Percentiles rank a stretch among this genome's conserved stretches.
These are phyloP conservation scores for Aphanoascus verrucosus DNA, from an alignment of 2,329 filamentous ascomycete species.

Conservation along the genomic window DNA sequence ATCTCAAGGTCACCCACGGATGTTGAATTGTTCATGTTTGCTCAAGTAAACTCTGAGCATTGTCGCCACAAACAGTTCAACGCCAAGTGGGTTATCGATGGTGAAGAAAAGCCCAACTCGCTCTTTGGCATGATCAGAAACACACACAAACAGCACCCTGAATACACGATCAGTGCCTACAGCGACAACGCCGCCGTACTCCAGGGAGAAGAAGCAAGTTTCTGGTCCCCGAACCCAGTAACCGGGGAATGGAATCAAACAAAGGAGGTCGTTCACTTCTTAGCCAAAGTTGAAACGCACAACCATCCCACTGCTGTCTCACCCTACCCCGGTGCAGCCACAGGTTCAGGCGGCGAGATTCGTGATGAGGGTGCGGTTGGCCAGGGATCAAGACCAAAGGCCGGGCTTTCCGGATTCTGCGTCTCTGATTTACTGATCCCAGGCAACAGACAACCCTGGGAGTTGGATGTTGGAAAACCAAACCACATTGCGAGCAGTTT, in stretches of 20 bases:
- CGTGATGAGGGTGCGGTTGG: constrained; percentile 92
- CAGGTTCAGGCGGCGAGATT: constrained; percentile 90
- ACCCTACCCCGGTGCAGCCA: constrained; percentile 84
- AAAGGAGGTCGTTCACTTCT: constrained; percentile 75
- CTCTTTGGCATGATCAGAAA: constrained; percentile 96
- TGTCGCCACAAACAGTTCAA: constrained; percentile 89
- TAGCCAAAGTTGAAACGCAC: constrained; percentile 95
- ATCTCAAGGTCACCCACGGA: constrained; percentile 61
- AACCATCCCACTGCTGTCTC: constrained; percentile 96
- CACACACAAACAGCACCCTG: constrained; percentile 67
- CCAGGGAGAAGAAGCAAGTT: constrained; percentile 57
- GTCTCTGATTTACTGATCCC: constrained; percentile 91
- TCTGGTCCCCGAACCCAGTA: constrained; percentile 79
- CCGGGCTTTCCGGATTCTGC: constrained; percentile 83
- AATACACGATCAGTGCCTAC: constrained; percentile 87
- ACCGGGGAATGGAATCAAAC: constrained; percentile 81
- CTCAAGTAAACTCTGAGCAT: constrained; percentile 97
- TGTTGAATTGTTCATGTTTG: constrained; percentile 98
- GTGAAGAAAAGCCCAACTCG: constrained; percentile 63
- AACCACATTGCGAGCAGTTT: constrained; percentile 85
- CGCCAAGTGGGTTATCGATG: constrained; percentile 90
- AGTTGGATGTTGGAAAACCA: constrained; percentile 79
- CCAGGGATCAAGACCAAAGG: constrained; percentile 82
- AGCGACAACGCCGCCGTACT: constrained; percentile 96
- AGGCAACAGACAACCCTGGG: constrained; percentile 73